Conservation (phyloP, 345 rosid genomes). For the Salix viminalis region DNA sequence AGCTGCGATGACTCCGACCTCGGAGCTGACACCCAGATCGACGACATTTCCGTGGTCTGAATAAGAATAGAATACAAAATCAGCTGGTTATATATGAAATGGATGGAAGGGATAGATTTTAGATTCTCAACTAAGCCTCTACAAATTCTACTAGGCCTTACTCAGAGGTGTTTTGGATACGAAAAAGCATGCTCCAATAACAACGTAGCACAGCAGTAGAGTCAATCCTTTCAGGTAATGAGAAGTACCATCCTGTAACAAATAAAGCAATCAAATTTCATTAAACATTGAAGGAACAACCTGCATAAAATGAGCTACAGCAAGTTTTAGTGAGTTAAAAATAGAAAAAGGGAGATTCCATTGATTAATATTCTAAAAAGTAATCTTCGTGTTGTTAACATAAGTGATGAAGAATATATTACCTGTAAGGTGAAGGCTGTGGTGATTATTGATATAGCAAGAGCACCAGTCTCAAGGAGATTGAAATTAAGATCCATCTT, state of each 20-base stretch:
- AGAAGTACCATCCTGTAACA: constrained; percentile 77
- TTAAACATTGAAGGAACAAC: background rate
- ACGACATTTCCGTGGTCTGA: constrained; percentile 23
- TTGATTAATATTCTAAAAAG: background rate
- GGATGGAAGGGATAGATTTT: background rate
- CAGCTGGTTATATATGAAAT: background rate
- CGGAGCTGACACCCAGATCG: constrained; percentile 20
- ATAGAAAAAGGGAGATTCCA: background rate
- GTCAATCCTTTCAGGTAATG: constrained; percentile 85
- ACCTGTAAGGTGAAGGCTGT: constrained; percentile 83
- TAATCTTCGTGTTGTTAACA: background rate
- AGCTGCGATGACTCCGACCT: constrained; percentile 18
- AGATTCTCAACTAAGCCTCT: background rate
- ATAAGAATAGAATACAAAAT: background rate
- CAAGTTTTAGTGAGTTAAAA: background rate
- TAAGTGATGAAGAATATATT: background rate
- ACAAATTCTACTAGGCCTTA: constrained; percentile 18
- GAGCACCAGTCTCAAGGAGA: constrained; percentile 73
- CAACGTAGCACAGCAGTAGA: constrained; percentile 61
- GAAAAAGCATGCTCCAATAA: constrained; percentile 75
- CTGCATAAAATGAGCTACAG: background rate
- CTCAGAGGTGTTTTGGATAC: constrained; percentile 45
- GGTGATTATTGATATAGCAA: constrained; percentile 58
- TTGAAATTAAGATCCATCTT: constrained; percentile 82
- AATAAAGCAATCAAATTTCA: background rate